These are phyloP conservation scores for Geotrichum ghanense DNA, from an alignment of 805 yeast genomes.

Conservation along the genomic window DNA sequence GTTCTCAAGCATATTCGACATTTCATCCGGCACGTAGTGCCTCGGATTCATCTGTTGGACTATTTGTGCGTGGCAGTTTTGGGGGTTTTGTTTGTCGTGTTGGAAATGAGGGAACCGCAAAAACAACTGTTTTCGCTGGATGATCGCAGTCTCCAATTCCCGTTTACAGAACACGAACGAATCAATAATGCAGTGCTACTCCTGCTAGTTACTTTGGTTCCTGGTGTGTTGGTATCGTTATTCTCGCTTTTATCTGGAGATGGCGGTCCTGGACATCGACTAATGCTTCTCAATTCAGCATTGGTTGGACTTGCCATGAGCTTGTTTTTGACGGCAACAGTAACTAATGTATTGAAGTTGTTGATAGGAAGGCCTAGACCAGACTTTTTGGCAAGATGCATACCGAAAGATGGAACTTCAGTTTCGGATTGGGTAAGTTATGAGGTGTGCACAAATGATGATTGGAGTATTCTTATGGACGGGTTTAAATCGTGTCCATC, in stretches of 20 bases:
- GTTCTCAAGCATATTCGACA: too few relatives aligned
- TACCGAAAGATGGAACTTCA: slow-evolving; percentile 52
- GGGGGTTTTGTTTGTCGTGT: neutral
- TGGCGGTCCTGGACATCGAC: slow-evolving; percentile 22
- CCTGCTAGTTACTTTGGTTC: slow-evolving; percentile 24
- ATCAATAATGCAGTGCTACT: slow-evolving; percentile 43
- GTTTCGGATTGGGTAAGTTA: slow-evolving; percentile 21
- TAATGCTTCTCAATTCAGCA: slow-evolving; percentile 15
- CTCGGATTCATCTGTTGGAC: neutral
- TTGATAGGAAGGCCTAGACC: slow-evolving; percentile 89
- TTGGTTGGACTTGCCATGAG: slow-evolving; percentile 51
- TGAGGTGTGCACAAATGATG: slow-evolving; percentile 27
- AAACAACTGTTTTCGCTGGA: slow-evolving; percentile 67
- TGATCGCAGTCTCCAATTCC: slow-evolving; percentile 72
- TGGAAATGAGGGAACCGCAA: slow-evolving; percentile 38
- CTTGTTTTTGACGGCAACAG: slow-evolving; percentile 43
- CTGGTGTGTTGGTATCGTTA: neutral
- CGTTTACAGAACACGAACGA: slow-evolving; percentile 63
- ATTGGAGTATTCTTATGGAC: slow-evolving; percentile 28
- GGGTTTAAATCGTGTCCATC: slow-evolving; percentile 49
- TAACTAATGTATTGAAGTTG: slow-evolving; percentile 68
- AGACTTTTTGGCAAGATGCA: slow-evolving; percentile 79
- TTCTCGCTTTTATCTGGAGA: slow-evolving; percentile 28
- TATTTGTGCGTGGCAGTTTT: neutral
- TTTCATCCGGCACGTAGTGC: neutral